These are phyloP conservation scores for Termitomyces sp. DNA, from an alignment of 768 basidiomycete genomes.

Conservation along the genomic window DNA sequence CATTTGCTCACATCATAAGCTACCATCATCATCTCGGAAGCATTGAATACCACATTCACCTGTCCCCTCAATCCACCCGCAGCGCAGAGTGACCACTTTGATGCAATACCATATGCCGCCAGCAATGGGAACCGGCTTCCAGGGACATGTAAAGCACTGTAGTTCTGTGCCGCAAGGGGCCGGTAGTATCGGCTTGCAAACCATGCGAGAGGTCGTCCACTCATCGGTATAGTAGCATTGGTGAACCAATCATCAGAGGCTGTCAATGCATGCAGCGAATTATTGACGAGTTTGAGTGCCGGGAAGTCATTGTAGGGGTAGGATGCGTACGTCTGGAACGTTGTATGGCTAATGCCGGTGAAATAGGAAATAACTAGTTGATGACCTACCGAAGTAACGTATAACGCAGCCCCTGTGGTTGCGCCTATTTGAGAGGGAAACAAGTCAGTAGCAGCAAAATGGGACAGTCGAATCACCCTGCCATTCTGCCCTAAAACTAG, in stretches of 20 bases:
- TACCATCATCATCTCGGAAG: conserved; percentile 12
- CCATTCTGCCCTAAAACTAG: conserved; percentile 41
- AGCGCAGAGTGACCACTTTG: conserved; percentile 39
- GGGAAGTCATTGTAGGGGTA: conserved; percentile 51
- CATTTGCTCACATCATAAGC: background rate
- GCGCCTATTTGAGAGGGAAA: conserved; percentile 22
- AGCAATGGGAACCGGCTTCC: conserved; percentile 22
- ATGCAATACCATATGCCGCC: conserved; percentile 25
- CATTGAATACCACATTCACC: conserved; percentile 35
- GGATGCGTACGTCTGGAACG: conserved; percentile 40
- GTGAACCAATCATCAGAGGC: conserved; percentile 30
- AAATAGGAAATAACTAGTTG: background rate
- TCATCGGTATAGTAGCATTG: conserved; percentile 33
- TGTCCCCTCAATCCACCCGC: conserved; percentile 23
- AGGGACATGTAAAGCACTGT: conserved; percentile 24
- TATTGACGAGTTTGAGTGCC: conserved; percentile 31
- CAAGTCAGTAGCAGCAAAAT: background rate
- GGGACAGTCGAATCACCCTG: conserved; percentile 7
- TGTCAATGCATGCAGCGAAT: conserved; percentile 35
- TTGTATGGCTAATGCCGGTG: background rate
- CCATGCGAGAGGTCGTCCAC: conserved; percentile 32
- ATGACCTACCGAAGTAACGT: conserved; percentile 41
- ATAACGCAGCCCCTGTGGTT: conserved; percentile 32
- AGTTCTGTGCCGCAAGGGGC: conserved; percentile 30
- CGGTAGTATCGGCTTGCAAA: conserved; percentile 28